Conservation (phyloP, 1,139 yeast genomes). For the Kodamaea ohmeri region DNA sequence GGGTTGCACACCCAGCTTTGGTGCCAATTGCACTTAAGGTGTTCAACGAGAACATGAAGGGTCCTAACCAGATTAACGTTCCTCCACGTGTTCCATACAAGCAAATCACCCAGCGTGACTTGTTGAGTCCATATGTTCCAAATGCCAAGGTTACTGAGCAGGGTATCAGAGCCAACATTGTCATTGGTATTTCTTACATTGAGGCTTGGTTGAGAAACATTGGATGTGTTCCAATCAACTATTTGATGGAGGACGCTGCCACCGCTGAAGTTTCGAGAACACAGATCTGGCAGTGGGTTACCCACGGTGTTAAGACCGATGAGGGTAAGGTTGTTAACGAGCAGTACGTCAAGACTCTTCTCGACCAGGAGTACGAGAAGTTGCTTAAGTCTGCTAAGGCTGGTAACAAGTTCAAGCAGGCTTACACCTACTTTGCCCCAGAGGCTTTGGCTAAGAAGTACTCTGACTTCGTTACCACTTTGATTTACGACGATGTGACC, state of each 20-base stretch:
- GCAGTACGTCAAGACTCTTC: slow-evolving; percentile 52
- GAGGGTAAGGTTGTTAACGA: slow-evolving; percentile 58
- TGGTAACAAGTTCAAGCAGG: slow-evolving; percentile 62
- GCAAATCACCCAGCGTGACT: slow-evolving; percentile 61
- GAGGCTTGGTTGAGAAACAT: slow-evolving; percentile 82
- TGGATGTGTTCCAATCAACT: slow-evolving; percentile 82
- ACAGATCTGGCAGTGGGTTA: slow-evolving; percentile 83
- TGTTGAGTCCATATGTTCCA: slow-evolving; percentile 67
- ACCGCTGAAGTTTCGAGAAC: slow-evolving; percentile 85
- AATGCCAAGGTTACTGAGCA: slow-evolving; percentile 65
- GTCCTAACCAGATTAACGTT: slow-evolving; percentile 74
- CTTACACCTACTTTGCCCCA: slow-evolving; percentile 62
- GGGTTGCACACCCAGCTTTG: slow-evolving; percentile 82
- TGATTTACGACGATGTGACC: slow-evolving; percentile 41
- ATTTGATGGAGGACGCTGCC: slow-evolving; percentile 85
- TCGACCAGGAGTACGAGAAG: slow-evolving; percentile 61
- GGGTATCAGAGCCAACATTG: slow-evolving; percentile 69
- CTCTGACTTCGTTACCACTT: slow-evolving; percentile 71
- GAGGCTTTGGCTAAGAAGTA: slow-evolving; percentile 65
- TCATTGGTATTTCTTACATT: slow-evolving; percentile 72
- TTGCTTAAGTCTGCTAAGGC: slow-evolving; percentile 46
- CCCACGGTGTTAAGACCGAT: slow-evolving; percentile 64
- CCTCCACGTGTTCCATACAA: slow-evolving; percentile 49
- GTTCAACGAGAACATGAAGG: slow-evolving; percentile 79
- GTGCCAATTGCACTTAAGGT: slow-evolving; percentile 74